Base-by-base conservation (phyloP, 2,329 filamentous ascomycete genomes). In the Aspergillus persii region DNA sequence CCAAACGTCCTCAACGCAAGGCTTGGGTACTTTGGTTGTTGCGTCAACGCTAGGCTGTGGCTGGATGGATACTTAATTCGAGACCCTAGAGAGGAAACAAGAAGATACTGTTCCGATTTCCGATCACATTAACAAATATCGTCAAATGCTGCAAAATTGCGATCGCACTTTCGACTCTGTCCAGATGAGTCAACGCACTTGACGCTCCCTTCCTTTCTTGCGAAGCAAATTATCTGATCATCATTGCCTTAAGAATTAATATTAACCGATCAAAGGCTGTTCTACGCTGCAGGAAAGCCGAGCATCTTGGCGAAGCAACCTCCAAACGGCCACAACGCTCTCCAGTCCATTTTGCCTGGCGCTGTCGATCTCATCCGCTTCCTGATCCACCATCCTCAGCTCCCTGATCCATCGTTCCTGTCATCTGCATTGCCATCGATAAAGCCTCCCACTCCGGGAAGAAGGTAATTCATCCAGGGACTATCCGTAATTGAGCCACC, bases 81-180 rank as follows among this genome's bases (percentile, higher is more conserved):
- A 26, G 18, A 27, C 9, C 18, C 9, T 11, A 47, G 44, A 47
- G 9, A 27, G 9, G 15, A 8, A 18, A 47, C 11, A 47, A 47
- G 3, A 18, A 46, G 41, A 18, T 3, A 23, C 18, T 23, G 18
- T 23, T 23, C 18, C 18, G 18, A 23, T 1, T 23, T 23, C 27
- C 9, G 47, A 26, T 50, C 39, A 15, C 49, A 39, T 18, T 44
- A 29, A 47, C 8, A 54, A 31, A 31, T 15, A 30, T 12, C 31
- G 27, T 48, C 31, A 33, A 39, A 29, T 44, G 15, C 31, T 44
- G 47, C 57, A 61, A 66, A 66, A 68, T 69, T 71, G 63, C 61
- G 66, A 71, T 71, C 68, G 59, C 57, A 66, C 67, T 62, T 61
- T 63, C 62, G 64, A 63, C 62, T 70, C 67, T 71, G 70, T 55